A percentile compares a stretch with the other conserved stretches of the same genome.
Evolutionary conservation across 2,329 filamentous ascomycete genomes (phyloP).

Genomic region (Ophiostoma ips): DNA sequence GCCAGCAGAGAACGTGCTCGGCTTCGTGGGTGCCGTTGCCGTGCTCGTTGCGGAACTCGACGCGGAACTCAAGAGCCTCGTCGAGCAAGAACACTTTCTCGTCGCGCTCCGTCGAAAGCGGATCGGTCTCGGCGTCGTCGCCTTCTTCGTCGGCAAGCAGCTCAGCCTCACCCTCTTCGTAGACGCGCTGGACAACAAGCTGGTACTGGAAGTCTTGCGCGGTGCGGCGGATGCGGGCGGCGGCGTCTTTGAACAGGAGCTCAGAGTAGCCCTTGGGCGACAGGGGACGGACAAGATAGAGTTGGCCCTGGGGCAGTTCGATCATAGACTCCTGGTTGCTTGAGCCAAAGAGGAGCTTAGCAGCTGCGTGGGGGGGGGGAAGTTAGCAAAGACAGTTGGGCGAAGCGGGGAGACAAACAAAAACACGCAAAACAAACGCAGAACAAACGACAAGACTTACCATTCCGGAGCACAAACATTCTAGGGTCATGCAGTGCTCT

Average conservation of each 20-base stretch:
- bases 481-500: constrained; percentile 8
- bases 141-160: constrained; percentile 78
- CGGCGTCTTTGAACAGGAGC: constrained; percentile 96
- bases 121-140: constrained; percentile 64
- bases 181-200: constrained; percentile 87
- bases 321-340: constrained; percentile 83
- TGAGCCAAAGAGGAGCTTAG: constrained; percentile 83
- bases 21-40: constrained; percentile 40
- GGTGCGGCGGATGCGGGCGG: constrained; percentile 80
- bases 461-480: constrained; percentile 31
- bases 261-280: constrained; percentile 97
- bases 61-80: constrained; percentile 75
- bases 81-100: constrained; percentile 97
- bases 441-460: constrained; percentile 23
- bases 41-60: constrained; percentile 46
- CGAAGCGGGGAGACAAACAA: no score
- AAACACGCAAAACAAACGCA: no score
- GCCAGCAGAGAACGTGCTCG: constrained; percentile 84
- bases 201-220: constrained; percentile 96
- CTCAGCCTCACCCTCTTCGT: constrained; percentile 94
- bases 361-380: constrained; percentile 39
- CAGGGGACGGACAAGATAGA: constrained; percentile 88
- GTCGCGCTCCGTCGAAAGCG: constrained; percentile 70
- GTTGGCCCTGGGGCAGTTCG: constrained; percentile 87
- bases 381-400: not conserved